Conservation (phyloP, 2,329 filamentous ascomycete species). For the Colletotrichum theobromicola region DNA sequence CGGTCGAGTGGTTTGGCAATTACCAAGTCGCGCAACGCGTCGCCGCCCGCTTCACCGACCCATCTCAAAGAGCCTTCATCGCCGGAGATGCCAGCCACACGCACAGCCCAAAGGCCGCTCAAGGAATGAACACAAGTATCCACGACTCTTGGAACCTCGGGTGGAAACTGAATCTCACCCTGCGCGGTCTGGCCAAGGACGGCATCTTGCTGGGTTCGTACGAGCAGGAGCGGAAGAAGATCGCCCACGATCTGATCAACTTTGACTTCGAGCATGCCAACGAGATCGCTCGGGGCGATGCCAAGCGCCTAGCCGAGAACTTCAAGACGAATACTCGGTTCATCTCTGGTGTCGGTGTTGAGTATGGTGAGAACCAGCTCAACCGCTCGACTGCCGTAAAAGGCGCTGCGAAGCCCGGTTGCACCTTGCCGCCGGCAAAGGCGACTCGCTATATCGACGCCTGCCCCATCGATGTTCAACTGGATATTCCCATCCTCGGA, state of each 20-base stretch:
- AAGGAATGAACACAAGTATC: slow-evolving; percentile 69
- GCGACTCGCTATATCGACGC: slow-evolving; percentile 77
- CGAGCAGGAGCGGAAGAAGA: slow-evolving; percentile 53
- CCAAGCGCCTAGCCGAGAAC: slow-evolving; percentile 67
- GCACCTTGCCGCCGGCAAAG: slow-evolving; percentile 68
- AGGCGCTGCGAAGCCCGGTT: slow-evolving; percentile 57
- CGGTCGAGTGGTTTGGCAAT: slow-evolving; percentile 73
- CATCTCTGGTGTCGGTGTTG: slow-evolving; percentile 74
- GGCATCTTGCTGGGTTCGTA: slow-evolving; percentile 53
- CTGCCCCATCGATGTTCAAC: slow-evolving; percentile 77
- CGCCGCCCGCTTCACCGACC: slow-evolving; percentile 70
- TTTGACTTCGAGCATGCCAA: slow-evolving; percentile 57
- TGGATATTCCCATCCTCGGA: slow-evolving; percentile 77
- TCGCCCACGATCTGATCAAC: slow-evolving; percentile 58
- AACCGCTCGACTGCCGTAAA: slow-evolving; percentile 48
- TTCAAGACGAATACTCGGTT: slow-evolving; percentile 74
- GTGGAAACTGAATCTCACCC: slow-evolving; percentile 56
- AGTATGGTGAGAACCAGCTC: slow-evolving; percentile 57
- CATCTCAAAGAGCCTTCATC: slow-evolving; percentile 64
- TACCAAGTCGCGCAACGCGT: slow-evolving; percentile 75
- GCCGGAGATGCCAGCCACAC: slow-evolving; percentile 74
- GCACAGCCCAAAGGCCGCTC: slow-evolving; percentile 74
- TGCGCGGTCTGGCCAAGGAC: slow-evolving; percentile 59
- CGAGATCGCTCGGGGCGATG: slow-evolving; percentile 65
- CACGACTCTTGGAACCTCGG: slow-evolving; percentile 66